Base-by-base conservation (phyloP, 768 basidiomycete species). In the Chalciporus pseudorubinellus region DNA sequence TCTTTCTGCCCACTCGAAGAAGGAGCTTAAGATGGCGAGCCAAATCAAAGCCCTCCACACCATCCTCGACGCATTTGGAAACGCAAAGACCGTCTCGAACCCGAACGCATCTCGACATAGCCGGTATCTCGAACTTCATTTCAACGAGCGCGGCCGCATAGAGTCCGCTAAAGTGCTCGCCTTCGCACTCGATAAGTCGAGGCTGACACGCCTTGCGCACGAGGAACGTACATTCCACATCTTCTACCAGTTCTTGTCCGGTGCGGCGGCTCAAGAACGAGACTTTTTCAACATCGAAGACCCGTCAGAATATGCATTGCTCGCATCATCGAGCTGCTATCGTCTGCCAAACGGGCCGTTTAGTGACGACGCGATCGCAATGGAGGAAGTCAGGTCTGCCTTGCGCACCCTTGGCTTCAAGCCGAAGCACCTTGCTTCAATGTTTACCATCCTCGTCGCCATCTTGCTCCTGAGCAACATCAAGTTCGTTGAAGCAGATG, bases 181-280 rank as follows among this genome's bases (percentile, higher is more conserved):
- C 13, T 85, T 77, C 56, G 84, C 78, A 21, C 74, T 85, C 39
- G 84, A 85, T 72, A 85, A 84, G 69, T 80, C 80, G 20, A 73
- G 82, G 16, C 68, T 84, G 26, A 71, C 72, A 29, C 73, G 73
- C 6, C 72, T 85, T 44, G 65, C 75, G 1, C 77, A 81, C 29
- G 83, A 85, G 48, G 83, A 85, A 57, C 74, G 83, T n/a, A 75
- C 79, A 20, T 85, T 77, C 64, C 84, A 85, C 58, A 73, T 85
- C 34, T 84, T 85, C 66, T 85, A 85, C 65, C 83, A 85, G 59
- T 72, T 85, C 46, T 66, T 85, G 33, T 79, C 83, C 24, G 83
- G 83, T 26, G 81, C 82, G 39, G 75, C 71, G 12, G 77, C 80
- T 20, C 63, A 72, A 29, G 81, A 85, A 57, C 72, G 82, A 26